Base-by-base conservation (phyloP, 257 asterid species). In the Scutellaria minor region DNA sequence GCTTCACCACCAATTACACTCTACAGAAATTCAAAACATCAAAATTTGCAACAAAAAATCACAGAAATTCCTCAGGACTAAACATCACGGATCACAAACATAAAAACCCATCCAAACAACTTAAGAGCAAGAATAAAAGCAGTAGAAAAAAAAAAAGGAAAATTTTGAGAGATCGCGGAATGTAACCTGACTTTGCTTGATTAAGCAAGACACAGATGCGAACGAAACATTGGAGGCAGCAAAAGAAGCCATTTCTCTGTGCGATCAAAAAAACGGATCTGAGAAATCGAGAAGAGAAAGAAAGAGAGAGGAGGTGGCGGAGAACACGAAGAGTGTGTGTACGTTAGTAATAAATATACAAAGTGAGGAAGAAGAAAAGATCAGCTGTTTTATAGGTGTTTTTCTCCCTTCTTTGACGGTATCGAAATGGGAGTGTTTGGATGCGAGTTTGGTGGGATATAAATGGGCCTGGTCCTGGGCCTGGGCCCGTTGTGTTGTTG, bases 181-280 rank as follows among this genome's bases (percentile, higher is more conserved):
- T 13, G 74, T 61, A 59, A 89, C 97, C 95, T 87, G 89, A 27
- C 65, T 85, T 46, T 69, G 89, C 81, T 81, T 89, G 72, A 83
- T 60, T 12, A 91, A 80, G 91, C 83, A 72, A 15, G 97, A 78
- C 58, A 81, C 85, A 2, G 79, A 42, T 51, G 87, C 45, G 71
- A 83, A 72, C 6, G 89, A 72, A 68, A 83, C 73, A 74, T 85
- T 76, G 47, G 92, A 83, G 69, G 88, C 87, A 15, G 90, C 68
- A 20, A 84, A 24, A 13, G 97, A 85, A 12, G 96, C 95, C 97
- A 91, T 84, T 56, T 46, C 3, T 68, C 64, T 69, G 51, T 42
- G 81, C 72, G 77, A 71, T 57, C 31, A 27, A 66, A 60, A 67
- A 71, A 39, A 69, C 9, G 78, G 87, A 78, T 81, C 89, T 83